A percentile compares a stretch with the other conserved stretches of the same genome.
Evolutionary conservation across 2,329 filamentous ascomycete species (phyloP).

Genomic region (Venturia oleaginea): DNA sequence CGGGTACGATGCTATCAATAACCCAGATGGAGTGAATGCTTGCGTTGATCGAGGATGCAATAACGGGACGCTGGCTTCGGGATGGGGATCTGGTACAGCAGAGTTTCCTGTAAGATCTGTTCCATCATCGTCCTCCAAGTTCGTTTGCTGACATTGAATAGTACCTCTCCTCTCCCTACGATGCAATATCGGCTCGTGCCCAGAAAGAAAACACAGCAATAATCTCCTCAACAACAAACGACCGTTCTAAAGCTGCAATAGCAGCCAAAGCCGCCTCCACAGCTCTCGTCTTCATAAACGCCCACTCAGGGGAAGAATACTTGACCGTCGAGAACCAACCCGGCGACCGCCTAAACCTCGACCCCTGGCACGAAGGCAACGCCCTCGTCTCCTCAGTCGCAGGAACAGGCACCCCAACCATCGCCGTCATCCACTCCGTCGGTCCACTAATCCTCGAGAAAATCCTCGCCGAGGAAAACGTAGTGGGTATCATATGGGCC

Average conservation of each 20-base stretch:
- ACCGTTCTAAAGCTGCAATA: slow-evolving; percentile 26
- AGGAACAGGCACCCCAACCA: slow-evolving; percentile 27
- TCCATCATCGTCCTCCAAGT: background rate
- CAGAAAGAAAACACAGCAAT: slow-evolving; percentile 30
- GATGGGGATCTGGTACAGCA: slow-evolving; percentile 54
- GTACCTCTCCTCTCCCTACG: slow-evolving; percentile 36
- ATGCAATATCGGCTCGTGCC: slow-evolving; percentile 32
- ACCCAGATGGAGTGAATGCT: slow-evolving; percentile 66
- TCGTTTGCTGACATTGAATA: slow-evolving; percentile 16
- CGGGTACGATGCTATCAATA: slow-evolving; percentile 74
- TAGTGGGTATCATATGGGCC: slow-evolving; percentile 32
- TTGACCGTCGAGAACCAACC: slow-evolving; percentile 36
- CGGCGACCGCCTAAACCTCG: slow-evolving; percentile 40
- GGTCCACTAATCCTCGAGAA: slow-evolving; percentile 28
- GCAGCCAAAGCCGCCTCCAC: slow-evolving; percentile 26
- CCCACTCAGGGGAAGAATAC: slow-evolving; percentile 41
- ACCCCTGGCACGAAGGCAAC: slow-evolving; percentile 38
- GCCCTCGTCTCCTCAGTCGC: slow-evolving; percentile 31
- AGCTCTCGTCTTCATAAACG: slow-evolving; percentile 41
- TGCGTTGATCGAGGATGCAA: slow-evolving; percentile 59
- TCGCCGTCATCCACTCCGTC: slow-evolving; percentile 31
- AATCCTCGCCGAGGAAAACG: slow-evolving; percentile 28
- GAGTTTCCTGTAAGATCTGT: slow-evolving; percentile 24
- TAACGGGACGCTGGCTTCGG: slow-evolving; percentile 58
- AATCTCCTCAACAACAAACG: slow-evolving; percentile 30